Evolutionary conservation across 1,284 basidiomycete genomes (phyloP).

Genomic region (Malassezia globosa): DNA sequence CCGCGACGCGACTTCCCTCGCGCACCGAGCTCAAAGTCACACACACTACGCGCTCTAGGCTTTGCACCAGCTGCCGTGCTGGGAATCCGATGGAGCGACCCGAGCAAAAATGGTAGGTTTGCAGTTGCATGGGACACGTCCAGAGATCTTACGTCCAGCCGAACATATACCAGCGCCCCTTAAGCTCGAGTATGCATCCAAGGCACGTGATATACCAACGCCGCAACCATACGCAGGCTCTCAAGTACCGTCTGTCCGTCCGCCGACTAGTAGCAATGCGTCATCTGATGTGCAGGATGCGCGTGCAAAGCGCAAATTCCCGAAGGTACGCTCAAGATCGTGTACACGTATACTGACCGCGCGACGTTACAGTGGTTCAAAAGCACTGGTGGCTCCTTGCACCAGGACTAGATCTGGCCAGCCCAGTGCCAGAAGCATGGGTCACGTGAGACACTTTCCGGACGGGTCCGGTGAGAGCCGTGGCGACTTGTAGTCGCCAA

Average conservation of each 20-base stretch:
- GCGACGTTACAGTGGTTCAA: slow-evolving; percentile 23
- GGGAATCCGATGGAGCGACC: slow-evolving; percentile 63
- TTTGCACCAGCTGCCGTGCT: slow-evolving; percentile 69
- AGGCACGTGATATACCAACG: slow-evolving; percentile 16
- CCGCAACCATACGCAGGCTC: slow-evolving; percentile 8
- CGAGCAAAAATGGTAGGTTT: slow-evolving; percentile 56
- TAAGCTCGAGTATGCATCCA: slow-evolving; percentile 7
- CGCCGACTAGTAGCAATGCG: neutral
- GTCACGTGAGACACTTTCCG: slow-evolving; percentile 13
- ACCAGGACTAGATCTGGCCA: neutral
- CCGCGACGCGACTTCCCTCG: slow-evolving; percentile 70
- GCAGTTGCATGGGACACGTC: too few species aligned
- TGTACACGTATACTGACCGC: too few species aligned
- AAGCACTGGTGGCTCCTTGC: slow-evolving; percentile 5
- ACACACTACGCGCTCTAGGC: slow-evolving; percentile 59
- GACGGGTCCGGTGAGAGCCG: slow-evolving; percentile 10
- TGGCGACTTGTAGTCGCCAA: too few species aligned
- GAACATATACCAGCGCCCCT: slow-evolving; percentile 21
- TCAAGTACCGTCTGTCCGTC: slow-evolving; percentile 6
- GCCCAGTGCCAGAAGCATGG: too few species aligned
- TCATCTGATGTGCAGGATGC: slow-evolving; percentile 5
- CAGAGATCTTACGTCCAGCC: neutral
- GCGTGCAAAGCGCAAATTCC: slow-evolving; percentile 15
- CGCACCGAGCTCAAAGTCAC: slow-evolving; percentile 59
- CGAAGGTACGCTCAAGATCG: slow-evolving; percentile 9